These are phyloP conservation scores for Symbiodinium pilosum DNA, from an alignment of 73 alveolate genomes.

Conservation along the genomic window DNA sequence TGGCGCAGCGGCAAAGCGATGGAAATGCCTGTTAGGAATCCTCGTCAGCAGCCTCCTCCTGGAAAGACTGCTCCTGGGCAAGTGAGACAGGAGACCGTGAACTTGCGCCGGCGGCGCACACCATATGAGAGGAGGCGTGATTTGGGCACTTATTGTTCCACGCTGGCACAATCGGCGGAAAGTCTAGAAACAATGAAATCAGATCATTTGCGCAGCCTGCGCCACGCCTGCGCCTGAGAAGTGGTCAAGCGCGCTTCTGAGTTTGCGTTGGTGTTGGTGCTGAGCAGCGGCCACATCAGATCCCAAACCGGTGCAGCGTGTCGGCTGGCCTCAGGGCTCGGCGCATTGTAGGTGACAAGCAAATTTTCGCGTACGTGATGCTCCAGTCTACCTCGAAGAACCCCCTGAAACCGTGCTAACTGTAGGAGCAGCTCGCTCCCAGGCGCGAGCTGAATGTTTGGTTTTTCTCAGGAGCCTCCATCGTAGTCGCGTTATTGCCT, in stretches of 20 bases:
- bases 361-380: background rate
- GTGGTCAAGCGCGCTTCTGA: background rate
- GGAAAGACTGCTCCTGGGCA: background rate
- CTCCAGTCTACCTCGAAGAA: background rate
- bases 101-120: background rate
- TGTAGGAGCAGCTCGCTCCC: too few species aligned
- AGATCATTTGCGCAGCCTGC: background rate
- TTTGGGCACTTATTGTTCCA: constrained; percentile 18
- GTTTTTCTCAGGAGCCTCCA: too few species aligned
- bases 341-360: background rate
- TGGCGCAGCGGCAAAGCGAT: background rate
- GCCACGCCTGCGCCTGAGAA: background rate
- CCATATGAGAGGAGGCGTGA: background rate
- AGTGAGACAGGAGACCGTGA: background rate
- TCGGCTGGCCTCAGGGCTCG: background rate
- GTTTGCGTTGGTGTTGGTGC: too few species aligned
- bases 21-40: background rate
- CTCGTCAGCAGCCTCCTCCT: too few species aligned
- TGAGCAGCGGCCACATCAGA: background rate
- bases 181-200: background rate
- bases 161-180: background rate
- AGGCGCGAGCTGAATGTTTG: too few species aligned
- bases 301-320: background rate
- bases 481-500: too few species aligned
- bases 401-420: too few species aligned